A percentile compares a stretch with the other conserved stretches of the same genome.
Conservation (phyloP, 345 rosid species). For the Lepidium didymum region DNA sequence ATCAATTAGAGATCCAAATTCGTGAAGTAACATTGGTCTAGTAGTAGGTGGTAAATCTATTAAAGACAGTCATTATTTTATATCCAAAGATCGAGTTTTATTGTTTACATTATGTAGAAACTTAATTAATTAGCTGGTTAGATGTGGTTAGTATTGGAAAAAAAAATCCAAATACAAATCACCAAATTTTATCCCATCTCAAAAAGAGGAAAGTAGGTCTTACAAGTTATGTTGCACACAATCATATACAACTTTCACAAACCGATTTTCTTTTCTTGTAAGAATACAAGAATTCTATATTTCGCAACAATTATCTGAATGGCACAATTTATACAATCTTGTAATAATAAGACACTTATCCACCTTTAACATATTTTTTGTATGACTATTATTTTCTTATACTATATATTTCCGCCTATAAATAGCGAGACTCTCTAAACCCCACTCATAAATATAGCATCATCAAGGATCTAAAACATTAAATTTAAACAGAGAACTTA, state of each 20-base stretch:
- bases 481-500: not conserved
- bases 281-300: not conserved
- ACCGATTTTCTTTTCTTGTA: constrained; percentile 12
- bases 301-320: not conserved
- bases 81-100: too few relatives aligned
- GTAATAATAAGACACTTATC: not conserved
- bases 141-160: too few relatives aligned
- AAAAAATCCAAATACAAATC: not conserved
- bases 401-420: constrained; percentile 45
- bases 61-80: too few relatives aligned
- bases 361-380: not conserved
- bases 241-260: constrained; percentile 15
- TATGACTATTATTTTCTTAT: not conserved
- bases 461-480: constrained; percentile 3
- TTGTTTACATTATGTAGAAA: too few relatives aligned
- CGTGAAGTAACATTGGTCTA: too few relatives aligned
- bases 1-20: too few relatives aligned
- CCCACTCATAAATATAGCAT: not conserved
- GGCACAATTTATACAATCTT: constrained; percentile 13
- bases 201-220: not conserved
- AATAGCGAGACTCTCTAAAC: constrained; percentile 22
- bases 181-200: not conserved
- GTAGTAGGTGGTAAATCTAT: too few relatives aligned
- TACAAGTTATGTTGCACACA: constrained; percentile 18
- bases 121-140: too few relatives aligned